Base-by-base conservation (phyloP, 2,329 filamentous ascomycete genomes). In the Neophaeococcomyces mojaviensis region DNA sequence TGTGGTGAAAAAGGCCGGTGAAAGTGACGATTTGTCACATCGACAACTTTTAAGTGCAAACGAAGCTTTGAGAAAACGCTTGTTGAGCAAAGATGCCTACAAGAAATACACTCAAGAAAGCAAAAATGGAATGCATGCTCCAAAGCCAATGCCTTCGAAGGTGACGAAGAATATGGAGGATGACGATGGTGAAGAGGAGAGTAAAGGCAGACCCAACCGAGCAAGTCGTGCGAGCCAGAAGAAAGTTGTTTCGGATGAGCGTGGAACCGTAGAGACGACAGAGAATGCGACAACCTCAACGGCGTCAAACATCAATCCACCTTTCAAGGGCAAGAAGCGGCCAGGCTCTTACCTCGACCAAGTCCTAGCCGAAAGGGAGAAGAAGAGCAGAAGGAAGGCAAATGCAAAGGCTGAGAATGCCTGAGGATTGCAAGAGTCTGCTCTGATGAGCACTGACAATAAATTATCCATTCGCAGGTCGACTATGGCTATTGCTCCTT, bases 271-370 rank as follows among this genome's bases (percentile, higher is more conserved):
- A 15, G 19, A 39, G n/a, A 39, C 20, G n/a, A 28, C 38, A 15
- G 19, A 39, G n/a, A 26, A 12, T n/a, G 20, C 38, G 13, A 13
- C 30, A 7, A 10, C 20, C 24, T 5, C 19, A 19, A 19, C 35
- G 15, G 19, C 16, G 9, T 12, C 19, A 16, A 2, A 2, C n/a
- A 24, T 5, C 9, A 19, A 22, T 28, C 3, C n/a, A 10, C 22
- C 10, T 15, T 13, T 40, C n/a, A 39, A 10, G 26, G 13, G 18
- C n/a, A 51, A 49, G 37, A 55, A 51, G 36, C 49, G 53, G 6
- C 51, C 47, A 6, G 42, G 48, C 10, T 57, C 51, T 37, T 55
- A 55, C 36, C 49, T 55, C 8, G 54, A 54, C 44, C 46, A 57
- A 39, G 34, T 57, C n/a, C 53, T 57, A 3, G 55, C 55, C 10